Percentiles rank a stretch among this genome's conserved stretches.
phyloP scores from a whole-genome alignment of 768 basidiomycete genomes.

The Boletus vinaceobasis region DNA sequence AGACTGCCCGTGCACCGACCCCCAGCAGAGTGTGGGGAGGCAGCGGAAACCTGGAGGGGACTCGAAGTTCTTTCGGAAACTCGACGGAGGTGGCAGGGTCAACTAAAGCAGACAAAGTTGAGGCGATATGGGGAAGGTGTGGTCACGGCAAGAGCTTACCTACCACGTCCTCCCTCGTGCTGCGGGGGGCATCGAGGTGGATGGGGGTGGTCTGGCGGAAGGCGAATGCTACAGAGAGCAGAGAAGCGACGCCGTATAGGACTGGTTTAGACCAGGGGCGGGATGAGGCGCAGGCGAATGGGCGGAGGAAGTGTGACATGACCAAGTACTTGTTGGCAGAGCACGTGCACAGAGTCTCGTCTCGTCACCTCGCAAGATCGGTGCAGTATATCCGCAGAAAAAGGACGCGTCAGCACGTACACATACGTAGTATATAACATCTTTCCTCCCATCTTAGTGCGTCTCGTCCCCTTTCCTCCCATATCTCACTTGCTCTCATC shows the following conservation, averaged over 20 bases:
- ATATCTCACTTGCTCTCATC: constrained; percentile 17
- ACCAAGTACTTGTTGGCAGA: neutral
- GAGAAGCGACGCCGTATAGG: constrained; percentile 34
- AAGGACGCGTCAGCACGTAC: constrained; percentile 29
- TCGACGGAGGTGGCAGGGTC: constrained; percentile 73
- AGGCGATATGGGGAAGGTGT: neutral
- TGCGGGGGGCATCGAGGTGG: constrained; percentile 43
- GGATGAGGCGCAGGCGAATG: neutral
- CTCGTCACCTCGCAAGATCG: neutral
- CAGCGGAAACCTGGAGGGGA: constrained; percentile 60
- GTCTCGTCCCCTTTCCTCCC: constrained; percentile 20
- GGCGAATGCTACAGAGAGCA: constrained; percentile 27
- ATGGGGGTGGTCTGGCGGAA: constrained; percentile 30
- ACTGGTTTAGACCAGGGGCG: constrained; percentile 22
- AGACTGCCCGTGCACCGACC: constrained; percentile 83
- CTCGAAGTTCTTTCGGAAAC: constrained; percentile 63
- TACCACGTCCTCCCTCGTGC: constrained; percentile 15
- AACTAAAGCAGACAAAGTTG: constrained; percentile 35
- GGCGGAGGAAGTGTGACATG: constrained; percentile 11
- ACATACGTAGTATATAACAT: constrained; percentile 9
- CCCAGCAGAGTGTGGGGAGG: constrained; percentile 73
- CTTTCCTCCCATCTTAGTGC: constrained; percentile 17
- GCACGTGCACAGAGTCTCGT: constrained; percentile 13
- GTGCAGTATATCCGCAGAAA: constrained; percentile 3
- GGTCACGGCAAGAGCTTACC: constrained; percentile 10